Evolutionary conservation across 805 yeast genomes (phyloP), one percentile per base, ranked within the genome.

Genomic region (Suhomyces pyralidae): DNA sequence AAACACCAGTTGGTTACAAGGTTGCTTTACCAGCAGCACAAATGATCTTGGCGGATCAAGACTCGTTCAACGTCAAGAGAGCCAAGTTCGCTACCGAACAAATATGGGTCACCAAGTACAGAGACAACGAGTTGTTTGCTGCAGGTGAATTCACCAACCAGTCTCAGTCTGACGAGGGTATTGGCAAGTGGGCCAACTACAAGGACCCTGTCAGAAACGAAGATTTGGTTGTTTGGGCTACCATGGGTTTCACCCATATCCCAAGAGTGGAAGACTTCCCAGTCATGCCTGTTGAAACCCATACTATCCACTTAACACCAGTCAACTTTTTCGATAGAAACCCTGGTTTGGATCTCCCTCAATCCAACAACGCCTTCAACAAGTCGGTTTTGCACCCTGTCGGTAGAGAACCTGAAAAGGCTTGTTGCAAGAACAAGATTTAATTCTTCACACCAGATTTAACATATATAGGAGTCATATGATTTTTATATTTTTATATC

Each of bases 81-180:
- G 93, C 93, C 17, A 76, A 74, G 54, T 88, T 80, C 63, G 90
- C 92, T 40, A 86, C 92, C 20, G 78, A 88, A 67, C 93, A 86
- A 67, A 69, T 88, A 58, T 88, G 93, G 92, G 91, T 86, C 58
- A 85, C 93, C 58, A 87, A 86, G 68, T 85, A 86, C 73, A 73
- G 74, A 56, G 94, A 88, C 65, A 79, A 85, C 64, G 82, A 86
- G 70, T 69, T 86, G 61, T 88, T 77, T 58, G 90, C 92, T 48
- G 92, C 91, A 54, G 96, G 96, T 68, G 92, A 86, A 66, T 87
- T 88, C 77, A 88, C 96, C 56, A 88, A 88, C 70, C 96, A 88
- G 73, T 86, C 92, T 14, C 79, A 79, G 53, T 63, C 45, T 3
- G 94, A 87, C 67, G 81, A 87, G 24, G 96, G 94, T 65, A 66